phyloP scores from a whole-genome alignment of 176 grass and related monocot species.

The Triticum timopheevii region DNA sequence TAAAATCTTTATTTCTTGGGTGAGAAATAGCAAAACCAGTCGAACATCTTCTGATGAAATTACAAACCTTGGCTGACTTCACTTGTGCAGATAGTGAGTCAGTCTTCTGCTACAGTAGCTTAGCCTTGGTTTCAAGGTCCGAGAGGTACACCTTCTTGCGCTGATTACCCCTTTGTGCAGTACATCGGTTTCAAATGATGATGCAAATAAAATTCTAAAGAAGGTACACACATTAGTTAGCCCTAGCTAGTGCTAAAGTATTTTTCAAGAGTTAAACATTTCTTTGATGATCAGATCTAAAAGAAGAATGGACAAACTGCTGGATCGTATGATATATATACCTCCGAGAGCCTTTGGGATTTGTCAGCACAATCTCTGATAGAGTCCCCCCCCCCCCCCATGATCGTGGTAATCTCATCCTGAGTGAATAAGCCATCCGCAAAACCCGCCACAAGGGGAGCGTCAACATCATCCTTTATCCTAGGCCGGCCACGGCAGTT shows the following conservation, averaged over 20 bases:
- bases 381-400: not conserved
- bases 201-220: conserved; percentile 16
- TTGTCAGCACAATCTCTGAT: not conserved
- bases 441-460: not conserved
- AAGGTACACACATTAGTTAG: no score
- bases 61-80: no score
- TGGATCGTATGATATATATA: no score
- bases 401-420: not conserved
- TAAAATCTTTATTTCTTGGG: no score
- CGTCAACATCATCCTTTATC: not conserved
- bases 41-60: no score
- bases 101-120: not conserved
- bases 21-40: no score
- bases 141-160: conserved; percentile 23
- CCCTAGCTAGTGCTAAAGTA: no score
- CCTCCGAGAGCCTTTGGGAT: conserved; percentile 64
- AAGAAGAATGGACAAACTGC: no score
- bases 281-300: no score
- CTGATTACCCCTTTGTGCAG: not conserved
- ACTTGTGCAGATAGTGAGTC: no score
- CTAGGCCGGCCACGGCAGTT: not conserved
- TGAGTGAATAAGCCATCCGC: not conserved
- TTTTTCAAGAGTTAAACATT: no score
- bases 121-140: conserved; percentile 29
- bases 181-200: not conserved